phyloP scores from a whole-genome alignment of 257 asterid genomes.

The Agastache rugosa region DNA sequence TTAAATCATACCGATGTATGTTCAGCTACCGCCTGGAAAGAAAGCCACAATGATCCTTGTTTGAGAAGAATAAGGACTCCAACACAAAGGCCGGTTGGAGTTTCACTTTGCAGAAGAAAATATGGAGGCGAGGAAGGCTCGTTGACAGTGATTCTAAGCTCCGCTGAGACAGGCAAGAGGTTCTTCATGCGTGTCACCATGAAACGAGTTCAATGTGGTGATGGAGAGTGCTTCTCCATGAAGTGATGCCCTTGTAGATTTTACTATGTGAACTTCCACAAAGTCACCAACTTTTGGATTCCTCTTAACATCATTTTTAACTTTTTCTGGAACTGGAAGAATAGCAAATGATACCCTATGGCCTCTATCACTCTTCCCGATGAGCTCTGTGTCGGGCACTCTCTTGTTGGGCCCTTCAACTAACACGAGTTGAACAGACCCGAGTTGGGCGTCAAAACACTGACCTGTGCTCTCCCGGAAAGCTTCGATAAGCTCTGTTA shows the following conservation, averaged over 20 bases:
- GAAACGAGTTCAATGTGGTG: conserved; percentile 74
- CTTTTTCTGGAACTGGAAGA: conserved; percentile 62
- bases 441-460: conserved; percentile 73
- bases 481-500: conserved; percentile 80
- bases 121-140: conserved; percentile 24
- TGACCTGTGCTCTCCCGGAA: conserved; percentile 90
- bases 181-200: conserved; percentile 48
- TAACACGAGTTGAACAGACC: conserved; percentile 80
- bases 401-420: conserved; percentile 97
- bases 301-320: conserved; percentile 55
- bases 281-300: conserved; percentile 75
- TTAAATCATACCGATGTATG: not conserved
- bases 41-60: not conserved
- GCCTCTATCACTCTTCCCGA: conserved; percentile 93
- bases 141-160: conserved; percentile 39
- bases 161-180: conserved; percentile 51
- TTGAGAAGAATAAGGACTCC: not conserved
- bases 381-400: conserved; percentile 89
- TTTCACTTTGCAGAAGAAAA: conserved; percentile 12
- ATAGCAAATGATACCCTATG: conserved; percentile 77
- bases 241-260: conserved; percentile 81
- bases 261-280: conserved; percentile 72
- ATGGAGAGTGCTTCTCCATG: conserved; percentile 79
- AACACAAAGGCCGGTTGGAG: not conserved
- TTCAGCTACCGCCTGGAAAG: not conserved